Conservation (phyloP, 805 yeast species). For the Candida bentonensis region DNA sequence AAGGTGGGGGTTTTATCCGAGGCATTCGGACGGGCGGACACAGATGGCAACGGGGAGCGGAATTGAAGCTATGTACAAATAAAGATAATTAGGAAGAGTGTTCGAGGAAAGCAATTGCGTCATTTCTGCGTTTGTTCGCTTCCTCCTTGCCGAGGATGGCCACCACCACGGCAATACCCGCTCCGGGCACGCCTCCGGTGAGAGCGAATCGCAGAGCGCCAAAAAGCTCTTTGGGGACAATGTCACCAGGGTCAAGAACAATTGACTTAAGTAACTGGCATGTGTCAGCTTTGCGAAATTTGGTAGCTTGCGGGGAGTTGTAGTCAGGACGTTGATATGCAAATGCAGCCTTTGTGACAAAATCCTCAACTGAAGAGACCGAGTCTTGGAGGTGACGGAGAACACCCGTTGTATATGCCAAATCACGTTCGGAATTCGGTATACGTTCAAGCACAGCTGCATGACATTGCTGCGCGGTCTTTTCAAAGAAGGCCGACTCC, state of each 20-base stretch:
- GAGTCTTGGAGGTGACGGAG: constrained; percentile 34
- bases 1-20: no score
- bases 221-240: not conserved
- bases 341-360: constrained; percentile 33
- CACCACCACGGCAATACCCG: not conserved
- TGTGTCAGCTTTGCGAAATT: not conserved
- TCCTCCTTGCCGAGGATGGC: not conserved
- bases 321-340: constrained; percentile 7
- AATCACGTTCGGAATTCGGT: constrained; percentile 10
- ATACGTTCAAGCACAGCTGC: constrained; percentile 5
- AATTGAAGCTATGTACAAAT: no score
- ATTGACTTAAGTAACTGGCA: not conserved
- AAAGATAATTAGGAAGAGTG: no score
- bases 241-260: not conserved
- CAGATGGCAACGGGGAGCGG: no score
- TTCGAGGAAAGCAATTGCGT: not conserved
- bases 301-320: not conserved
- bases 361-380: constrained; percentile 40
- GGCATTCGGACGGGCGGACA: no score
- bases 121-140: not conserved
- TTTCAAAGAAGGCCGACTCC: constrained; percentile 16
- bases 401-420: constrained; percentile 26
- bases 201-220: not conserved
- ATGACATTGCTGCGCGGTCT: constrained; percentile 7
- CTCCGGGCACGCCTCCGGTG: not conserved